Base-by-base conservation (phyloP, 768 basidiomycete genomes). In the Agrocybe praecox region DNA sequence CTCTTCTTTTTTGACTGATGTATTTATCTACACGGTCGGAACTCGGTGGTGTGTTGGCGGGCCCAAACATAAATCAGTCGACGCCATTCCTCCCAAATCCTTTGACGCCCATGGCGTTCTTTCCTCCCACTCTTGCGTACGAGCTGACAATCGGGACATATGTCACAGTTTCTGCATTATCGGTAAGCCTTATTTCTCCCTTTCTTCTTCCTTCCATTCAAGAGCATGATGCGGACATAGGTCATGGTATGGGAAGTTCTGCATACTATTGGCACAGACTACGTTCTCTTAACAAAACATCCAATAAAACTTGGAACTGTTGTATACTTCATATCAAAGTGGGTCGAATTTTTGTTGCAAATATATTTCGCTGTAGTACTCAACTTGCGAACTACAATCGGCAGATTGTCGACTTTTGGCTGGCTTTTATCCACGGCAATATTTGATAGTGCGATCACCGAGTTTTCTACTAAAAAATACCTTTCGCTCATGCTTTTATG, bases 101-200 rank as follows among this genome's bases (percentile, higher is more conserved):
- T 15, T 50, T 56, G 33, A 56, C 55, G 2, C 55, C 55, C 17
- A 43, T 56, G 55, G 34, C 55, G 23, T 56, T 56, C 42, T 43
- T 56, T 14, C 55, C 55, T 26, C 24, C 55, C 11, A 34, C 23
- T 8, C 42, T 50, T 26, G 55, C 55, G 22, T 56, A 40, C 40
- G 19, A 49, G 21, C 19, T 56, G 2, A 56, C 48, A 21, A 43
- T 56, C n/a, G 29, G 36, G 2, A 14, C 24, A 6, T 45, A 49
- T 26, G 36, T 56, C 18, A 8, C 42, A 1, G 48, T 56, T n/a
- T 47, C 47, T 10, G 29, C 53, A 6, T 19, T 55, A 8, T 33
- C 46, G 19, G 53, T 55, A 32, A 40, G 53, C 18, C 33, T 10
- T 10, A 11, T 48, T 24, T 26, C 33, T 46, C 19, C 19, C 19